A percentile compares a stretch with the other conserved stretches of the same genome.
These are phyloP conservation scores for Saccharomycopsis sp. DNA, from an alignment of 805 yeast species.

Conservation along the genomic window DNA sequence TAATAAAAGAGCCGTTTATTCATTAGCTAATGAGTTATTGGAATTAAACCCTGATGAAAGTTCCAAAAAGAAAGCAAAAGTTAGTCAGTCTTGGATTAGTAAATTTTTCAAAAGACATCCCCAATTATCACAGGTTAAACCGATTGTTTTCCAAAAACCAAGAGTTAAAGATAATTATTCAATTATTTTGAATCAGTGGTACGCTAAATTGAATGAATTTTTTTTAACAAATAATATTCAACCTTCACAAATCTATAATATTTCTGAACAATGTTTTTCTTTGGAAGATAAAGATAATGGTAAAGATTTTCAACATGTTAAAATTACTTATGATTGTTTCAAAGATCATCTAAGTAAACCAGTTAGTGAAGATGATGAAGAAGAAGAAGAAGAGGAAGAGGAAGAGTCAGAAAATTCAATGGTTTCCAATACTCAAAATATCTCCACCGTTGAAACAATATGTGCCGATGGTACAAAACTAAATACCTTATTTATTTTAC, in stretches of 20 bases:
- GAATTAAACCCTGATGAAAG: not conserved
- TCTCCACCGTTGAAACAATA: slow-evolving; percentile 10
- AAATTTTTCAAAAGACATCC: slow-evolving; percentile 17
- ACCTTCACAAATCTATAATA: slow-evolving; percentile 7
- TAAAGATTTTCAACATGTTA: not conserved
- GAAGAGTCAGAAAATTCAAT: too few species aligned
- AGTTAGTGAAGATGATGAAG: not conserved
- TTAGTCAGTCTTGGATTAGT: slow-evolving; percentile 12
- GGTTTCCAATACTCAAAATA: not conserved
- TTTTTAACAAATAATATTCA: not conserved
- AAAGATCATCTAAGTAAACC: slow-evolving; percentile 1
- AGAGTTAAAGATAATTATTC: slow-evolving; percentile 9
- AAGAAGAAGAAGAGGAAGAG: too few species aligned
- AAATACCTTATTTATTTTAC: slow-evolving; percentile 6
- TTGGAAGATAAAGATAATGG: not conserved
- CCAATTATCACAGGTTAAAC: slow-evolving; percentile 7
- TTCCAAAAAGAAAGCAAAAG: slow-evolving; percentile 2
- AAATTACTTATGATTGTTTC: slow-evolving; percentile 5
- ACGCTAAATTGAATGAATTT: slow-evolving; percentile 1
- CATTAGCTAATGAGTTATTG: slow-evolving; percentile 11
- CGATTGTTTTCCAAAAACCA: slow-evolving; percentile 15
- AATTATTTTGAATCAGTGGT: slow-evolving; percentile 8
- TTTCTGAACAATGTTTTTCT: slow-evolving; percentile 3
- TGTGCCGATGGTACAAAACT: slow-evolving; percentile 12
- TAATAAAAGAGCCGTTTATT: slow-evolving; percentile 11